phyloP scores from a whole-genome alignment of 495 filamentous ascomycete genomes.

The Neurospora hispaniola region DNA sequence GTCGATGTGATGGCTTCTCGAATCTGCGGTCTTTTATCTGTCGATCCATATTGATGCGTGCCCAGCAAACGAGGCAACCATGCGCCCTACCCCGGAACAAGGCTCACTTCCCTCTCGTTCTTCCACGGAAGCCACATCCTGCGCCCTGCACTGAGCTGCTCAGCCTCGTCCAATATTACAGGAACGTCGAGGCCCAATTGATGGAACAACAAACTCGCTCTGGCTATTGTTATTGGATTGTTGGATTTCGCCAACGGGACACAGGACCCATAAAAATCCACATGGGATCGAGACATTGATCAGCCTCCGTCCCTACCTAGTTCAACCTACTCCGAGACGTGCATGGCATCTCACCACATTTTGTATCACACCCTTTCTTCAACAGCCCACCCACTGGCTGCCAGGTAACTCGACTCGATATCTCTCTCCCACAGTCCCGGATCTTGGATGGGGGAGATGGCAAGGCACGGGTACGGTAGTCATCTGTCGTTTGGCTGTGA shows the following conservation, averaged over 20 bases:
- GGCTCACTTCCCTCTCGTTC: neutral
- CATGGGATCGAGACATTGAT: neutral
- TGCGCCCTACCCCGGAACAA: neutral
- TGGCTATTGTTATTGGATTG: neutral
- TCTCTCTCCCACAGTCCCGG: neutral
- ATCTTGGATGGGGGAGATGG: neutral
- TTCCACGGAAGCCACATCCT: neutral
- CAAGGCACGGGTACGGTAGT: neutral
- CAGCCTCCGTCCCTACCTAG: neutral
- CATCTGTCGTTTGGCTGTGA: neutral
- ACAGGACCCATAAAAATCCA: neutral
- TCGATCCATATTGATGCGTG: neutral
- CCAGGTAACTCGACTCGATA: neutral
- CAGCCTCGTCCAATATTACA: neutral
- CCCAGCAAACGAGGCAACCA: neutral
- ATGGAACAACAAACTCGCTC: neutral
- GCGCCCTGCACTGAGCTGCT: neutral
- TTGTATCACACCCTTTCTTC: neutral
- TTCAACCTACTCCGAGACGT: neutral
- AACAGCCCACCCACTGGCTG: neutral
- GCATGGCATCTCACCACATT: neutral
- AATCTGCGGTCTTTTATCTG: neutral
- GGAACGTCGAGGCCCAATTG: neutral
- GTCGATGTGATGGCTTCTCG: neutral
- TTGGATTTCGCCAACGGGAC: neutral